These are phyloP conservation scores for Cystobasidium onofrii DNA, from an alignment of 768 basidiomycete species.

Conservation along the genomic window DNA sequence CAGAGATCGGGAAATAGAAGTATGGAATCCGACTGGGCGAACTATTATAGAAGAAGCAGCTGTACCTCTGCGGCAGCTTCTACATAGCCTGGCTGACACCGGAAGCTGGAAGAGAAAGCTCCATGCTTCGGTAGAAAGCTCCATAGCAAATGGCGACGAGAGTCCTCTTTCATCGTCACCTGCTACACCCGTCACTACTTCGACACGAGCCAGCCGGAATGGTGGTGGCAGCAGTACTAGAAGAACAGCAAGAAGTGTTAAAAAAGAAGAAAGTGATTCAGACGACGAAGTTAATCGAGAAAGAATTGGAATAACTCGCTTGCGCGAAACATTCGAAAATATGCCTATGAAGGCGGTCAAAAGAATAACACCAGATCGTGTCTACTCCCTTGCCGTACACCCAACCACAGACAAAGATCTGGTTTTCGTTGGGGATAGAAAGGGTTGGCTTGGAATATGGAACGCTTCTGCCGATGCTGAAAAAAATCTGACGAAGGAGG, in stretches of 20 bases:
- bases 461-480: conserved; percentile 42
- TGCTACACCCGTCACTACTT: background rate
- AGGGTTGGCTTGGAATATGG: conserved; percentile 44
- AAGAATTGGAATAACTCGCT: conserved; percentile 33
- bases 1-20: conserved; percentile 28
- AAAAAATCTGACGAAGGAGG: conserved; percentile 39
- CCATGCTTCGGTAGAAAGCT: background rate
- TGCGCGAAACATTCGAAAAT: conserved; percentile 41
- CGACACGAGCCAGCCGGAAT: conserved; percentile 2
- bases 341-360: conserved; percentile 42
- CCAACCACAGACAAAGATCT: conserved; percentile 45
- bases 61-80: background rate
- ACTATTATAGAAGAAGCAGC: conserved; percentile 6
- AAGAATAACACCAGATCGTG: conserved; percentile 47
- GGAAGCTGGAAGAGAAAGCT: background rate
- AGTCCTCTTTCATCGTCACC: background rate
- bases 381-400: conserved; percentile 47
- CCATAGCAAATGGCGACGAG: background rate
- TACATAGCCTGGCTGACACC: background rate
- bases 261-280: conserved; percentile 33
- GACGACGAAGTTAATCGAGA: background rate
- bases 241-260: background rate
- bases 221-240: background rate
- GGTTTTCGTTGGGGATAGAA: conserved; percentile 47
- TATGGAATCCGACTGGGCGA: conserved; percentile 26